phyloP scores from a whole-genome alignment of 345 rosid genomes.

The Triadica sebifera region DNA sequence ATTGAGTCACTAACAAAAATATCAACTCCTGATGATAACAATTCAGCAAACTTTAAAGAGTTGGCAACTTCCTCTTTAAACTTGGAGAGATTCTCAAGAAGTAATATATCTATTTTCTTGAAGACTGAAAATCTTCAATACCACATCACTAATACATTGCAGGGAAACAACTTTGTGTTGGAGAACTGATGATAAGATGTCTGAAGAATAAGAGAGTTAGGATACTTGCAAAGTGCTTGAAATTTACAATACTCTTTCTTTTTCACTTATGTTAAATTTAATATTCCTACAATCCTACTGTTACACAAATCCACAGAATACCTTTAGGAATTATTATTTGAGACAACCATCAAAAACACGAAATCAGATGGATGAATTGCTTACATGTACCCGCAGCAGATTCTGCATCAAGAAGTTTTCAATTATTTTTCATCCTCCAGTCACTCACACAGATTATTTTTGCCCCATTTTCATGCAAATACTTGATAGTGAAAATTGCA shows the following conservation, averaged over 20 bases:
- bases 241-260: background rate
- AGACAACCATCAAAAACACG: background rate
- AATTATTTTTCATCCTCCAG: constrained; percentile 40
- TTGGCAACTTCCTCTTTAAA: constrained; percentile 61
- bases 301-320: background rate
- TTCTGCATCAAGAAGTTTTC: constrained; percentile 30
- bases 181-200: constrained; percentile 43
- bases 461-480: constrained; percentile 48
- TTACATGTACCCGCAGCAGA: constrained; percentile 48
- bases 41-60: constrained; percentile 45
- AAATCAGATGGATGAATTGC: background rate
- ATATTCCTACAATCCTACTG: background rate
- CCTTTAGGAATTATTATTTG: background rate
- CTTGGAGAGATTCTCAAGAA: constrained; percentile 53
- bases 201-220: constrained; percentile 40
- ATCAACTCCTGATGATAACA: constrained; percentile 55
- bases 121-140: constrained; percentile 33
- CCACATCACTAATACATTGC: constrained; percentile 20
- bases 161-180: constrained; percentile 37
- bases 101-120: constrained; percentile 36
- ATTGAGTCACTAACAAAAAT: constrained; percentile 64
- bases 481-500: constrained; percentile 47
- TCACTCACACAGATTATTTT: constrained; percentile 52
- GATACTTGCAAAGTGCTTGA: constrained; percentile 36
- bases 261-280: background rate